phyloP scores from a whole-genome alignment of 2,329 filamentous ascomycete genomes.

The Mariannaea elegans region DNA sequence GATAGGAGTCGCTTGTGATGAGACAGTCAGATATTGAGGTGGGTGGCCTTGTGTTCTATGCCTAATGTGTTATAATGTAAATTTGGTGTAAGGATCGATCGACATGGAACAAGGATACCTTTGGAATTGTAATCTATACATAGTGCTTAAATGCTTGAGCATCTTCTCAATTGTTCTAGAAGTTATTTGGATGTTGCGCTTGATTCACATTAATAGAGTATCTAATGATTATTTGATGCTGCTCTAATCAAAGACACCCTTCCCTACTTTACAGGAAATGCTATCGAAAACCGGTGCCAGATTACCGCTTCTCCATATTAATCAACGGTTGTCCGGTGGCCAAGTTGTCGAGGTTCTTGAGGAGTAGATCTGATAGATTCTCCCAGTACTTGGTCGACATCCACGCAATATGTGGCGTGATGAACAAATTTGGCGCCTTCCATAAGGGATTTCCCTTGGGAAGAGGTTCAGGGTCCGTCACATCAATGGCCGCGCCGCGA shows the following conservation, averaged over 20 bases:
- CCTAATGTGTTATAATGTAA: not conserved
- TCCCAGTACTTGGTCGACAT: constrained; percentile 41
- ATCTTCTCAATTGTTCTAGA: too few relatives aligned
- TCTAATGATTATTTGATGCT: too few relatives aligned
- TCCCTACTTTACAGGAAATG: not conserved
- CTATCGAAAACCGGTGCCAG: not conserved
- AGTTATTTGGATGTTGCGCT: too few relatives aligned
- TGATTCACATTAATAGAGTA: too few relatives aligned
- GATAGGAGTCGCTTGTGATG: constrained; percentile 35
- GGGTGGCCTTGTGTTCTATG: constrained; percentile 1
- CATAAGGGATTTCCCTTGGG: constrained; percentile 71
- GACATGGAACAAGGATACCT: not conserved
- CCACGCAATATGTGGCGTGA: constrained; percentile 56
- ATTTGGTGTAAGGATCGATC: not conserved
- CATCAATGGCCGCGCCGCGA: constrained; percentile 73
- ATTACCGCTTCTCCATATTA: constrained; percentile 30
- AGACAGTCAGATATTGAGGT: not conserved
- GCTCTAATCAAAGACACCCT: too few relatives aligned
- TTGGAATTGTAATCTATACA: too few relatives aligned
- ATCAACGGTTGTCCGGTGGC: constrained; percentile 41
- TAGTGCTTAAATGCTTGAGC: too few relatives aligned
- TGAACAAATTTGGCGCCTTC: constrained; percentile 69
- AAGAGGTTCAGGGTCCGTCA: constrained; percentile 77
- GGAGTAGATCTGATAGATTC: constrained; percentile 39
- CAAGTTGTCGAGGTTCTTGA: constrained; percentile 43